Conservation (phyloP, 2,329 filamentous ascomycete species). For the Cladosporium sp. region DNA sequence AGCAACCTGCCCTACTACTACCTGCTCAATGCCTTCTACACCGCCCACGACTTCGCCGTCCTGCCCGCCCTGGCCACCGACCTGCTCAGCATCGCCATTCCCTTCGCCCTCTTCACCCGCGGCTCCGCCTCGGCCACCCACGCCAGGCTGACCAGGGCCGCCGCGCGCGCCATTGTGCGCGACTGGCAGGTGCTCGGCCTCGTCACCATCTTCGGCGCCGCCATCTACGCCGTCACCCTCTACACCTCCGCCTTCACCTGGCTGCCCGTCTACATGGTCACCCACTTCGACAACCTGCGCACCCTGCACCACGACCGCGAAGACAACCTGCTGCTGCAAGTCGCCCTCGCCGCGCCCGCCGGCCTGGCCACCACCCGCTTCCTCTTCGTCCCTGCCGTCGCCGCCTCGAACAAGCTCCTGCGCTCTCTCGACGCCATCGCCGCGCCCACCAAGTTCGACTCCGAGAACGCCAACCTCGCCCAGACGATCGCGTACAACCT, state of each 20-base stretch:
- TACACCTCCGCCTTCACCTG: constrained; percentile 68
- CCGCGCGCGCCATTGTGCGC: constrained; percentile 52
- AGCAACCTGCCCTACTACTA: constrained; percentile 74
- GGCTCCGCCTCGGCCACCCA: constrained; percentile 65
- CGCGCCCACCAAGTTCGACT: constrained; percentile 57
- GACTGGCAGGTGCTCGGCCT: constrained; percentile 64
- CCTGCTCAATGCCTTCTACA: constrained; percentile 77
- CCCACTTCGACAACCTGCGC: constrained; percentile 71
- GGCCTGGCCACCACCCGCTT: constrained; percentile 73
- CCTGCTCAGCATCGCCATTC: constrained; percentile 65
- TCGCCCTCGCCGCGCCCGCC: constrained; percentile 63
- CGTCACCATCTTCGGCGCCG: constrained; percentile 67
- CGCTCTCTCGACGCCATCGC: constrained; percentile 16
- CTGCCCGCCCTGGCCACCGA: constrained; percentile 66
- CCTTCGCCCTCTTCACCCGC: constrained; percentile 68
- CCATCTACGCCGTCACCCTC: constrained; percentile 73
- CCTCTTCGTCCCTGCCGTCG: constrained; percentile 67
- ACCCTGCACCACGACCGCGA: constrained; percentile 68
- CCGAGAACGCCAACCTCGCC: constrained; percentile 62
- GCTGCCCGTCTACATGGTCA: constrained; percentile 70
- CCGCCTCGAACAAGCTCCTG: constrained; percentile 18
- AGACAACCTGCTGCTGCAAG: constrained; percentile 51
- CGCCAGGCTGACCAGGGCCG: constrained; percentile 44
- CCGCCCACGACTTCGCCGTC: constrained; percentile 62
- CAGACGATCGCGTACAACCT: constrained; percentile 73